Base-by-base conservation (phyloP, 2,329 filamentous ascomycete genomes). In the Fusarium luffae region DNA sequence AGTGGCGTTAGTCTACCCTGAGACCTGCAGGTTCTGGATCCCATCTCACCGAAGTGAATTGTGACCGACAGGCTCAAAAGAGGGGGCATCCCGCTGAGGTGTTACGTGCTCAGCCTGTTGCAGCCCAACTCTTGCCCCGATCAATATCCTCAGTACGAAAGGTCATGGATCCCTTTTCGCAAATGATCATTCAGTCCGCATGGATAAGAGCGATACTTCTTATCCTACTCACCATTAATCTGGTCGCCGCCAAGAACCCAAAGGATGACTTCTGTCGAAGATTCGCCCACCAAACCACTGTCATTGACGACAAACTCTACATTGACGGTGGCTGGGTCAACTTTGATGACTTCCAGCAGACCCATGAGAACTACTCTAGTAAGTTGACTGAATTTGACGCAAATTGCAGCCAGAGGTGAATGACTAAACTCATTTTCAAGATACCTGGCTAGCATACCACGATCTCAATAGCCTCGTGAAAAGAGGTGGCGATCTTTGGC, bases 301-400 rank as follows among this genome's bases (percentile, higher is more conserved):
- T 57, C 5, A 57, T 57, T 4, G 41, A 59, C 5, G 41, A 59
- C 7, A 59, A 57, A 9, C 11, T 59, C 4, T 59, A 59, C 23
- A 59, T 57, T 1, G 56, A 59, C 3, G 56, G 56, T 11, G 50
- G 56, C 4, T 57, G 16, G 56, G 51, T 59, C 28, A 59, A 59
- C 50, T 59, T 46, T 25, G 41, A 59, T 43, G 51, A 57, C 16
- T 57, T 59, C 21, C 50, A 59, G 30, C 50, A 57, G 28, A 59
- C 56, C 3, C 25, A 57, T 1, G 18, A 59, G 12, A 59, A 59
- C 10, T 57, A 57, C 13, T 57, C 50, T 10, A 56, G 56, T 59
- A 28, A 12, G 30, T 11, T 5, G 4, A 18, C 27, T 18, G 3
- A 21, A 5, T n/a, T 4, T 9, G 2, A 7, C 5, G 9, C 7